Evolutionary conservation across 768 basidiomycete species (phyloP).

Genomic region (Amanita inopinata): DNA sequence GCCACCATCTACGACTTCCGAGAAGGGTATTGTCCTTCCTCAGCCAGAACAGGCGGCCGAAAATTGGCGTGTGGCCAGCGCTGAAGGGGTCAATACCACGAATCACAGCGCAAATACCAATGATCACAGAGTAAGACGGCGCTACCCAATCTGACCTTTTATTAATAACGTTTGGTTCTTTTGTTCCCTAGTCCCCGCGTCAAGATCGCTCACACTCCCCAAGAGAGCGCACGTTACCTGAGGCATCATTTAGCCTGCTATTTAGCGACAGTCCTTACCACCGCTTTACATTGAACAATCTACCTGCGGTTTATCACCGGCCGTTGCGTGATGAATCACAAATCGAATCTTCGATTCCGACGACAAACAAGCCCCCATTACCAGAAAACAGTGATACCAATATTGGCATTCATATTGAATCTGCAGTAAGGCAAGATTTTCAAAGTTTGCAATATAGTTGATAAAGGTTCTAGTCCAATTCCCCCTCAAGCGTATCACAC

Average conservation of each 20-base stretch:
- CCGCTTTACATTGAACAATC: background rate
- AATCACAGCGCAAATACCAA: background rate
- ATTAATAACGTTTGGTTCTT: background rate
- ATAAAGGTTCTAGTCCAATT: constrained; percentile 24
- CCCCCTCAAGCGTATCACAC: constrained; percentile 14
- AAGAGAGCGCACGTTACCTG: background rate
- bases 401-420: constrained; percentile 31
- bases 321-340: constrained; percentile 4
- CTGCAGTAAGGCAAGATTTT: constrained; percentile 29
- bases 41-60: constrained; percentile 21
- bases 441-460: constrained; percentile 1
- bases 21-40: background rate
- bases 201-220: background rate
- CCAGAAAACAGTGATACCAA: constrained; percentile 23
- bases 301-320: constrained; percentile 2
- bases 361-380: background rate
- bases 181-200: background rate
- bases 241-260: background rate
- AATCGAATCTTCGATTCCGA: background rate
- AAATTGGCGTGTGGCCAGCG: constrained; percentile 24
- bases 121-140: background rate
- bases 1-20: constrained; percentile 16
- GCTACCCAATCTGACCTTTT: too few relatives aligned
- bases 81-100: constrained; percentile 13
- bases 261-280: background rate